Evolutionary conservation across 371 early-diverging fungal species (phyloP).

Genomic region (Apophysomyces ossiformis): DNA sequence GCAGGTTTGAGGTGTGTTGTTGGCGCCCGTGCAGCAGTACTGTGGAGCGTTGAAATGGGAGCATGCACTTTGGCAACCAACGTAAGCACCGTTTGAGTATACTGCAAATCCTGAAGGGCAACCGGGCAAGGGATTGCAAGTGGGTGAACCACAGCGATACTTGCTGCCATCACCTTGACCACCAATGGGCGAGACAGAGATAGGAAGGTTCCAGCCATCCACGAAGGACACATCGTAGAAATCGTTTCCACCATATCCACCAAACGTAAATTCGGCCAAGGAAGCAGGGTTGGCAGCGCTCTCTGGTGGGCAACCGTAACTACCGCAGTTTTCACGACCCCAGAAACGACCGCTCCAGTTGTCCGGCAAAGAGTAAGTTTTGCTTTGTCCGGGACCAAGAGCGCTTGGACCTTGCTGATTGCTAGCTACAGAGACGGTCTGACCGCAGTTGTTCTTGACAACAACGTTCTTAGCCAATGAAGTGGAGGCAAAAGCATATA

Average conservation of each 20-base stretch:
- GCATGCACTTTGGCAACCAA: conserved; percentile 43
- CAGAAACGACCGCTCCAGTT: conserved; percentile 43
- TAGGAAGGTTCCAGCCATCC: conserved; percentile 50
- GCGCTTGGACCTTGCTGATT: conserved; percentile 19
- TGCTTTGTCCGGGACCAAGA: conserved; percentile 12
- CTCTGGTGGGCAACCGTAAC: conserved; percentile 25
- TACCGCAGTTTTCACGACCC: conserved; percentile 37
- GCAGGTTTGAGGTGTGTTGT: conserved; percentile 35
- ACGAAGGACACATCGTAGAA: conserved; percentile 53
- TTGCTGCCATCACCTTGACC: conserved; percentile 18
- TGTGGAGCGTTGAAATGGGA: conserved; percentile 26
- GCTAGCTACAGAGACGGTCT: conserved; percentile 28
- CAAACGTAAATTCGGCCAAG: conserved; percentile 46
- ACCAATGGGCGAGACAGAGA: conserved; percentile 31
- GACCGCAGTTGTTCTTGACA: conserved; percentile 22
- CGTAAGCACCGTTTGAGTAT: conserved; percentile 33
- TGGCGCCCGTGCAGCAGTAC: conserved; percentile 38
- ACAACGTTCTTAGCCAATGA: conserved; percentile 16
- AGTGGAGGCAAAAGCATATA: background rate
- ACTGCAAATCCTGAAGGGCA: conserved; percentile 42
- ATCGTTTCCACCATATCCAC: conserved; percentile 29
- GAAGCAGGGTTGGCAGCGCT: conserved; percentile 39
- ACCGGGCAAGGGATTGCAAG: conserved; percentile 24
- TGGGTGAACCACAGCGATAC: conserved; percentile 43
- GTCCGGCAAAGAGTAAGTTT: conserved; percentile 15